Base-by-base conservation (phyloP, 2,329 filamentous ascomycete species). In the Colletotrichum abscissum region DNA sequence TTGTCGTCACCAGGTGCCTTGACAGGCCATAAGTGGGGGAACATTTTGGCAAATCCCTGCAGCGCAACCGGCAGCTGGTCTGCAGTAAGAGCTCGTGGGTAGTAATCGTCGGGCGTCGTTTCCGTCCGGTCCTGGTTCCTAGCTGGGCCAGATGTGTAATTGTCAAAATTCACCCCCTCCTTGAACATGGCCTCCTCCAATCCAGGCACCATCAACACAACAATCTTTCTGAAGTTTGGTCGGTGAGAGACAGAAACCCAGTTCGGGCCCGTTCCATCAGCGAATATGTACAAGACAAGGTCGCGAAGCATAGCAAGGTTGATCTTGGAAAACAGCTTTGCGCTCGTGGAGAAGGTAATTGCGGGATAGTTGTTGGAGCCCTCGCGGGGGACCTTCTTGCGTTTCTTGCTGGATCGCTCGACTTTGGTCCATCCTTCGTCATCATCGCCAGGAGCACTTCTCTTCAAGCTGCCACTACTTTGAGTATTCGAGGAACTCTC, bases 121-220 rank as follows among this genome's bases (percentile, higher is more conserved):
- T 78, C 74, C 16, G 82, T 75, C 74, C 76, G 74, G 28, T 84
- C 80, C 22, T 75, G 68, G 11, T 49, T 26, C 6, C 42, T 66
- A 63, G 52, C 33, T 28, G 73, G 22, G 26, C 63, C 63, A 19
- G 69, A 65, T 56, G 86, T 85, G 78, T 87, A 90, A 1, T 79
- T 82, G 11, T 82, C 79, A 62, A 87, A 88, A 75, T 91, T 84
- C 49, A 88, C 86, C 49, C 83, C 80, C 14, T 90, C 88, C 81
- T 93, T 90, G 84, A 98, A 97, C 93, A 98, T 97, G 75, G 91
- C 93, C 78, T 94, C 90, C 80, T 98, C 96, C 28, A 99, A 84
- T 0, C 97, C 97, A 12, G 97, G 97, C 12, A 98, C 92, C 93
- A 98, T 96, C 76, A 99, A 85, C 54, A 94, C 90, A 35, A 98